Evolutionary conservation across 2,329 filamentous ascomycete genomes (phyloP).

Genomic region (Westerdykella ornata): DNA sequence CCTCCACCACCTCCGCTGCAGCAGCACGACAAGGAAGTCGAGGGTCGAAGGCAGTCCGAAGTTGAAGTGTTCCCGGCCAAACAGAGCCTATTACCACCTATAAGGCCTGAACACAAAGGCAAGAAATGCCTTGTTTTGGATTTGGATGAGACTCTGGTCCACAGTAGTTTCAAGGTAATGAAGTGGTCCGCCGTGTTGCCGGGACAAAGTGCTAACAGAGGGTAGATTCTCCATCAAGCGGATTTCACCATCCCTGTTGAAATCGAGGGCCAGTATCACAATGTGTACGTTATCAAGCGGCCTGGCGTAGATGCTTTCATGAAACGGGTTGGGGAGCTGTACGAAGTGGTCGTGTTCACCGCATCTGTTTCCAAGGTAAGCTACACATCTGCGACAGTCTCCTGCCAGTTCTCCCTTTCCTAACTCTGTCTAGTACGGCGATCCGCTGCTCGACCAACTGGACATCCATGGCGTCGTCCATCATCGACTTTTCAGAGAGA

Average conservation of each 20-base stretch:
- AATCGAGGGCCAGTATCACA: conserved; percentile 98
- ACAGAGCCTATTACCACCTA: conserved; percentile 72
- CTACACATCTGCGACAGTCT: background rate
- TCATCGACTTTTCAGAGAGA: conserved; percentile 92
- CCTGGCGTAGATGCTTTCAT: conserved; percentile 99
- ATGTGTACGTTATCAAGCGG: conserved; percentile 98
- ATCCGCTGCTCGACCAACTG: conserved; percentile 89
- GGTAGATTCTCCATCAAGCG: conserved; percentile 88
- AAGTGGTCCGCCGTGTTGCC: background rate
- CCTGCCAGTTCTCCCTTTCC: conserved; percentile 1
- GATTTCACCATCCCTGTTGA: conserved; percentile 99
- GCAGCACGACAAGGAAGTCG: conserved; percentile 38
- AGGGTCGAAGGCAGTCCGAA: conserved; percentile 35
- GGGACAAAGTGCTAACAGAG: conserved; percentile 11
- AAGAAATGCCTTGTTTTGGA: conserved; percentile 94
- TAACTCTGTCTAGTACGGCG: conserved; percentile 64
- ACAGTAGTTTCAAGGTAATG: conserved; percentile 94
- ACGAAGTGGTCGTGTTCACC: conserved; percentile 97
- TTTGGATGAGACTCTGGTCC: conserved; percentile 91
- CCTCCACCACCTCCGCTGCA: conserved; percentile 52
- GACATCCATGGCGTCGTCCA: conserved; percentile 97
- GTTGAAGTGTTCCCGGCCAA: conserved; percentile 45
- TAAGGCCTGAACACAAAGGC: conserved; percentile 70
- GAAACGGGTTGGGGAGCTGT: conserved; percentile 95
- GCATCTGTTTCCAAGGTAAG: conserved; percentile 92